Evolutionary conservation across 176 grass and related monocot genomes (phyloP), one percentile per base, ranked within the genome.

Genomic region (Lolium multiflorum): DNA sequence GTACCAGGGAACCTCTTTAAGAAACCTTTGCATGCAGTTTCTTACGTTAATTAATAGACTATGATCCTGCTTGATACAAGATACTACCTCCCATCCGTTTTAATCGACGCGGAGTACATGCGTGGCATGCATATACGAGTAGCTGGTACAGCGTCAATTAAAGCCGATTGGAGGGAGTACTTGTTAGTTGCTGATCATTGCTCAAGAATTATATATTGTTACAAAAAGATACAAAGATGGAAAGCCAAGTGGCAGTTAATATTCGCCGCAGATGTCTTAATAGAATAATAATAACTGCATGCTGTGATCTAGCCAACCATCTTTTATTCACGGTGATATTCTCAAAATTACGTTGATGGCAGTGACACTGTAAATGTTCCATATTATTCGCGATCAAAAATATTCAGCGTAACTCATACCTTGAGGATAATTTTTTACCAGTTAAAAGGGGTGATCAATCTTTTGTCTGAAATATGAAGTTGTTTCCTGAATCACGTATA

Each of bases 401-500:
- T 43, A 43, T 43, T 8, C 41, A 43, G 41, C 41, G 7, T 43
- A 43, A 43, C 41, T 43, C 21, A 25, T 18, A 68, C 78, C 14
- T 24, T 54, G 14, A 56, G 7, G n/a, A 57, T 78, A n/a, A 50
- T 65, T 65, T 65, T 77, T 60, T 7, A 38, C 57, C 24, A 5
- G 20, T 77, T 85, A 21, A 76, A 76, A 76, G 17, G 10, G 18
- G 28, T 68, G 15, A 65, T 76, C 16, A 35, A 73, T 37, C 16
- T 63, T 61, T 10, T 11, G 3, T 65, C 71, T 5, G 18, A 71
- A 59, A 24, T 71, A 41, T 58, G 60, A 69, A 71, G n/a, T 58
- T 57, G 24, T 80, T 71, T 60, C 39, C 43, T 26, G 51, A 78
- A 85, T 64, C 54, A 49, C 22, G 77, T 47, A 67, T 46, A 67